Base-by-base conservation (phyloP, 2,329 filamentous ascomycete species). In the Colletotrichum lindemuthianum region DNA sequence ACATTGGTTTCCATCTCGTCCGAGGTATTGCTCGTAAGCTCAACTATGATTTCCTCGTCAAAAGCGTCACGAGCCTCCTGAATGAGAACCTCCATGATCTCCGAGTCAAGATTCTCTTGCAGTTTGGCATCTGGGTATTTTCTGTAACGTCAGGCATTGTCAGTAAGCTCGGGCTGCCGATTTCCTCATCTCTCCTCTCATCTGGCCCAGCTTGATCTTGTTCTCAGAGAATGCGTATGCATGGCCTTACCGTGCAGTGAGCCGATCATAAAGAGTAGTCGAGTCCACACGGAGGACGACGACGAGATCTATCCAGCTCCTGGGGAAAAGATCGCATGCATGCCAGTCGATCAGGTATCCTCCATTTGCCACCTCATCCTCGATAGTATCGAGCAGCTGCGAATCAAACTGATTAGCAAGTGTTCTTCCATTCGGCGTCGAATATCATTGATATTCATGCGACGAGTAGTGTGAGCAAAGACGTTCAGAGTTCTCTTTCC, bases 311-410 rank as follows among this genome's bases (percentile, higher is more conserved):
- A 99, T 91, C 92, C 94, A 96, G 73, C 91, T 91, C 75, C 91
- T 89, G 2, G 96, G 96, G 74, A 98, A 98, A 24, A 98, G 80
- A 72, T 98, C 96, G 80, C 95, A 98, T 2, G 94, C 95, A 79
- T 99, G 96, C 95, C 96, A 99, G 80, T 99, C 96, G 73, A 99
- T 91, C 70, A 99, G 88, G 77, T 88, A 92, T 16, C 96, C 96
- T 61, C 95, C 95, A 16, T 86, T 79, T 67, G 89, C 86, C 43
- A 92, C 85, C 66, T 96, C 90, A 60, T 92, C 86, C 79, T 98
- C 96, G 61, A 99, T 90, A 51, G 91, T 88, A 75, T 99, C 96
- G 24, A 99, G 85, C 37, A 99, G 81, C 89, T 54, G 13, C 65
- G 58, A 9, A 48, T 39, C 34, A 58, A 49, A 52, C 60, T 43